Base-by-base conservation (phyloP, 495 filamentous ascomycete genomes). In the Xylaria acuta region DNA sequence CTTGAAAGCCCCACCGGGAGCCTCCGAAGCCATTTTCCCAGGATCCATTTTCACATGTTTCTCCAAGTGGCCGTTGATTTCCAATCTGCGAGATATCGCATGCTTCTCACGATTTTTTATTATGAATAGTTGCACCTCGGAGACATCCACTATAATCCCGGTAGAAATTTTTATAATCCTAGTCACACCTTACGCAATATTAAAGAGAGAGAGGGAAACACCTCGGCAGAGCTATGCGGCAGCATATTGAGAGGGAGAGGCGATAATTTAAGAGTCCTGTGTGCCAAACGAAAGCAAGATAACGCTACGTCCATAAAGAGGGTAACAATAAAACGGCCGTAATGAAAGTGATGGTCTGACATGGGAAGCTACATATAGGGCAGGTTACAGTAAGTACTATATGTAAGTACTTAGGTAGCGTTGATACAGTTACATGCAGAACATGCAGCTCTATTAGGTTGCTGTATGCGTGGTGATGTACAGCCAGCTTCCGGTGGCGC, bases 31-130 rank as follows among this genome's bases (percentile, higher is more conserved):
- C 16, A 25, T 66, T 51, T 67, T 41, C 1, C n/a, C 3, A 14
- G 56, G 47, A 56, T 36, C 65, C 65, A 56, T 67, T 67, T 67
- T 67, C 65, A 67, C 65, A 56, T 67, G 65, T 56, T 20, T 12
- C 43, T 34, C 43, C n/a, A n/a, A n/a, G n/a, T n/a, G n/a, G 20
- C 14, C 36, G 16, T 25, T 45, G n/a, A 64, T 36, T 45, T 64
- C 60, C 40, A 47, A 65, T 51, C 12, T 27, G 18, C 34, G 25
- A 30, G 22, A 22, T 64, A 64, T 47, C 32, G 34, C 11, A 40
- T 27, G 18, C 36, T 63, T 22, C n/a, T 12, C 22, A 41, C 25
- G n/a, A 54, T 54, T 54, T 27, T 30, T 22, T 54, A 8, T 11
- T 27, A 59, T 36, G 54, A 59, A 59, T 65, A 47, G 63, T 32